phyloP scores from a whole-genome alignment of 257 asterid species.

The Solanum etuberosum region DNA sequence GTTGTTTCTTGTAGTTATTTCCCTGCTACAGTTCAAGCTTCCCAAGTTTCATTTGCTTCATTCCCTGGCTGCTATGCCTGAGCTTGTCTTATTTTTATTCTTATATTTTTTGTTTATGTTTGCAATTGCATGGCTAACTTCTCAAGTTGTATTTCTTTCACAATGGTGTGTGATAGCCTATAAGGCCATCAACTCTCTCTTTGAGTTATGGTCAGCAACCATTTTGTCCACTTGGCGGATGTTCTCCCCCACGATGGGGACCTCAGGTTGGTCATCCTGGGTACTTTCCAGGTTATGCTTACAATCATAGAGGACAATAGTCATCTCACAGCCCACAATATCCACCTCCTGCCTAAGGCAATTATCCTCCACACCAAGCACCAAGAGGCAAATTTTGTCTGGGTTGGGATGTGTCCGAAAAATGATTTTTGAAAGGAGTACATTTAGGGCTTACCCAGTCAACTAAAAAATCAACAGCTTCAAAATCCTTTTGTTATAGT shows the following conservation, averaged over 20 bases:
- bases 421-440: not conserved
- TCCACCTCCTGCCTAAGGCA: constrained; percentile 53
- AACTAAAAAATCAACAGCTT: not conserved
- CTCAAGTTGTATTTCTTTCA: not conserved
- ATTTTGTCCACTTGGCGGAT: constrained; percentile 74
- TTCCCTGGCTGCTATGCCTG: not conserved
- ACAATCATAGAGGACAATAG: constrained; percentile 68
- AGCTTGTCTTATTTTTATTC: not conserved
- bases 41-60: not conserved
- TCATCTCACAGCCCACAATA: constrained; percentile 61
- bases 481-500: not conserved
- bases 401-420: constrained; percentile 47
- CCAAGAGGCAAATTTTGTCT: constrained; percentile 67
- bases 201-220: constrained; percentile 65
- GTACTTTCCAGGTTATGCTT: constrained; percentile 55
- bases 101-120: not conserved
- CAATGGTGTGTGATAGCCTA: constrained; percentile 22
- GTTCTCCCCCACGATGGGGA: constrained; percentile 76
- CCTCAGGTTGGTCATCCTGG: constrained; percentile 58
- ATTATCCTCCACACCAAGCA: constrained; percentile 63
- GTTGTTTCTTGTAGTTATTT: not conserved
- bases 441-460: not conserved
- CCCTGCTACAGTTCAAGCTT: not conserved
- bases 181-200: constrained; percentile 65
- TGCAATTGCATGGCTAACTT: not conserved